phyloP scores from a whole-genome alignment of 306 rosid species.

The Cicer chorassanicum region DNA sequence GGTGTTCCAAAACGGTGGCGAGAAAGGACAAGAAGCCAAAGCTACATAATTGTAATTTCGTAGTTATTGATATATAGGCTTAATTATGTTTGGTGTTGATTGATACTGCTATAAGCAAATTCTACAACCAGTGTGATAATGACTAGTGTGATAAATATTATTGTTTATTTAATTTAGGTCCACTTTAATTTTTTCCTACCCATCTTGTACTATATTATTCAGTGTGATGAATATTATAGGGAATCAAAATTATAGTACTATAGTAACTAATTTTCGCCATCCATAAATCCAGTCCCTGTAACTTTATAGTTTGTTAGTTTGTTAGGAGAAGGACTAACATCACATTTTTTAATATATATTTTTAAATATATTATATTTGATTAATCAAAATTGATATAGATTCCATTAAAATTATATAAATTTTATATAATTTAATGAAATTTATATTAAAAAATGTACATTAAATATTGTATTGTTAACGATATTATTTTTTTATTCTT shows the following conservation, averaged over 20 bases:
- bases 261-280: background rate
- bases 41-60: background rate
- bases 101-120: background rate
- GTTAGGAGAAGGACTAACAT: too few relatives aligned
- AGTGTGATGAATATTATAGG: background rate
- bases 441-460: too few relatives aligned
- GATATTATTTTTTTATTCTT: too few relatives aligned
- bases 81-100: background rate
- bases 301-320: too few relatives aligned
- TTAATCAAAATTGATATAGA: too few relatives aligned
- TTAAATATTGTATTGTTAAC: too few relatives aligned
- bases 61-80: background rate
- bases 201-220: background rate
- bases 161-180: background rate
- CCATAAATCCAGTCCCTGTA: too few relatives aligned
- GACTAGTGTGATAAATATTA: constrained; percentile 2
- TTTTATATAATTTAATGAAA: too few relatives aligned
- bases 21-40: background rate
- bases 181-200: background rate
- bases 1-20: constrained; percentile 17
- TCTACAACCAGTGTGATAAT: background rate
- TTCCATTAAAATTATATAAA: too few relatives aligned
- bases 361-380: too few relatives aligned
- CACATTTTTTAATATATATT: too few relatives aligned
- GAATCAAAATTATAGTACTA: background rate